These are phyloP conservation scores for Penicillium atrosanguineum DNA, from an alignment of 495 filamentous ascomycete genomes.

Conservation along the genomic window DNA sequence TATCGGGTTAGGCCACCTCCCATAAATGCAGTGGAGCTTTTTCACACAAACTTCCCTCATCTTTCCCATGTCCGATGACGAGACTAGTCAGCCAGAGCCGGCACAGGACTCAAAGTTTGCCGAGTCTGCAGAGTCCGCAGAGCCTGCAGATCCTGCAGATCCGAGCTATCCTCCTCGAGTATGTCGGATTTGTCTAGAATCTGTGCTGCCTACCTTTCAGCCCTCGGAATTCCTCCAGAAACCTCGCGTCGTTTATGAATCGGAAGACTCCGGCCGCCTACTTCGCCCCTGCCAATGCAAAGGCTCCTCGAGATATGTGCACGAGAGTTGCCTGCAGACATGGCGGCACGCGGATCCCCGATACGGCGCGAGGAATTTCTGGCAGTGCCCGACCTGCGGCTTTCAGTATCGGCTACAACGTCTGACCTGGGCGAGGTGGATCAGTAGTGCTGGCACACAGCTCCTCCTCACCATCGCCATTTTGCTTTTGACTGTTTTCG, in stretches of 20 bases:
- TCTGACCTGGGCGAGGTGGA: constrained; percentile 69
- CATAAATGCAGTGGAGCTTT: not conserved
- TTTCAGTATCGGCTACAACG: constrained; percentile 82
- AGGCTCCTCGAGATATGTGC: constrained; percentile 88
- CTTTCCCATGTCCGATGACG: constrained; percentile 1
- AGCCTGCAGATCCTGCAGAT: not conserved
- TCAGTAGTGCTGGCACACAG: constrained; percentile 65
- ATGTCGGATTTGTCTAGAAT: constrained; percentile 93
- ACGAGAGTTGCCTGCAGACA: constrained; percentile 84
- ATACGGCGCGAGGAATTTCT: constrained; percentile 68
- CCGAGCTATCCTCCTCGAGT: constrained; percentile 59
- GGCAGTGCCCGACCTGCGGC: constrained; percentile 83
- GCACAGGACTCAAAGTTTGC: too few species aligned
- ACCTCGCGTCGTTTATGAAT: constrained; percentile 71
- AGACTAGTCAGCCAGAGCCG: not conserved
- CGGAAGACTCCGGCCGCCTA: constrained; percentile 72
- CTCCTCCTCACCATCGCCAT: constrained; percentile 66
- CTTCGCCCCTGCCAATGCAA: constrained; percentile 91
- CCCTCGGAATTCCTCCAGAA: constrained; percentile 61
- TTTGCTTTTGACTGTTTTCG: constrained; percentile 66
- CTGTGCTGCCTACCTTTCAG: constrained; percentile 73
- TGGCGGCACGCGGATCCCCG: constrained; percentile 78
- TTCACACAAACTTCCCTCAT: constrained; percentile 3
- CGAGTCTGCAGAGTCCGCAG: not conserved
- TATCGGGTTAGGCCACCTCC: constrained; percentile 16